Conservation (phyloP, 345 rosid genomes). For the Bruguiera gymnorhiza region DNA sequence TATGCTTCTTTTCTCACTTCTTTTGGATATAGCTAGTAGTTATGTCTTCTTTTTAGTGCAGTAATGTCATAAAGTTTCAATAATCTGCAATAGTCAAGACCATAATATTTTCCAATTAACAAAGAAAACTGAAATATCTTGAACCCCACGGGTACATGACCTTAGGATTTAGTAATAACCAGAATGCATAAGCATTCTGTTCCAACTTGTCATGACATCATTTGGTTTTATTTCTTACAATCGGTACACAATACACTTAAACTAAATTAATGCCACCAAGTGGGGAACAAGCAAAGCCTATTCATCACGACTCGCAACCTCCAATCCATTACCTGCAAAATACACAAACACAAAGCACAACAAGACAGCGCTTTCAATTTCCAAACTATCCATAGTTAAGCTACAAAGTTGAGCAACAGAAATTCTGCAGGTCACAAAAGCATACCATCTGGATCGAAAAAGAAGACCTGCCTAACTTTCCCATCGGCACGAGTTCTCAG, state of each 20-base stretch:
- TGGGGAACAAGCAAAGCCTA: not conserved
- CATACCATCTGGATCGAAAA: constrained; percentile 94
- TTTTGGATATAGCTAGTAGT: no score
- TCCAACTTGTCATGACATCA: not conserved
- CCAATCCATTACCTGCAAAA: constrained; percentile 82
- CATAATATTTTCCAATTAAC: no score
- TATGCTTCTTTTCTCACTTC: no score
- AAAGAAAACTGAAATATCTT: no score
- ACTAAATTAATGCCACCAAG: not conserved
- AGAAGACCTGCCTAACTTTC: constrained; percentile 78
- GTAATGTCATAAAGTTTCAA: no score
- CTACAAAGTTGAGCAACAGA: not conserved
- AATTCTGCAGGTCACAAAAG: not conserved
- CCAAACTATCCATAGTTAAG: not conserved
- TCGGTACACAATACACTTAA: no score
- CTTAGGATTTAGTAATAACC: not conserved
- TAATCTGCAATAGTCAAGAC: no score
- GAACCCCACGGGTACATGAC: not conserved
- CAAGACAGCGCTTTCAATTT: not conserved
- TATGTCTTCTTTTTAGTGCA: no score
- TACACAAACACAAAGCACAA: not conserved
- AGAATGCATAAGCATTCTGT: not conserved
- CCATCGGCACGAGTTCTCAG: constrained; percentile 63
- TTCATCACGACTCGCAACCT: constrained; percentile 60
- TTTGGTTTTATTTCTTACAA: not conserved